Evolutionary conservation across 2,329 filamentous ascomycete species (phyloP).

Genomic region (Aspergillus fischeri): DNA sequence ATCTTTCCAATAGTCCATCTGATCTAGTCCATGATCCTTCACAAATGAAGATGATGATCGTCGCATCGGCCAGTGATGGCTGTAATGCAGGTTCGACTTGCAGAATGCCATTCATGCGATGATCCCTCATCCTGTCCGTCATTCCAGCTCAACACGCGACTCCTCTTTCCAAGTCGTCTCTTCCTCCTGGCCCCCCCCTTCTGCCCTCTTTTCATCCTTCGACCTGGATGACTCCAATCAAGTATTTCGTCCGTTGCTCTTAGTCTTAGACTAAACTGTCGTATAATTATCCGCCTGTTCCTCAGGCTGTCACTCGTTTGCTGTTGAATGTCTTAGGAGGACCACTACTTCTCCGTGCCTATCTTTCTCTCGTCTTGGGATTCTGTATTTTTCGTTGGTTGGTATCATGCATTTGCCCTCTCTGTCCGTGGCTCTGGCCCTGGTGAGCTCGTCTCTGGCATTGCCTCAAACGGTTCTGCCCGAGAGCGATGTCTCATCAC

Average conservation of each 20-base stretch:
- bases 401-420: slow-evolving; percentile 22
- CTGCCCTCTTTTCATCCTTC: slow-evolving; percentile 1
- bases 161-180: slow-evolving; percentile 2
- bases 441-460: slow-evolving; percentile 20
- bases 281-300: slow-evolving; percentile 2
- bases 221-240: neutral
- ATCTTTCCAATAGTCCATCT: neutral
- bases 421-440: slow-evolving; percentile 22
- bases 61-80: neutral
- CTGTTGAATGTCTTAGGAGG: neutral
- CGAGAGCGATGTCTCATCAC: slow-evolving; percentile 16
- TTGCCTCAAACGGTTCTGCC: slow-evolving; percentile 17
- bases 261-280: neutral
- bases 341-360: neutral
- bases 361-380: slow-evolving; percentile 1
- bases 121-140: neutral
- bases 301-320: slow-evolving; percentile 10
- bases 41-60: neutral
- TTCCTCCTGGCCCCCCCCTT: neutral
- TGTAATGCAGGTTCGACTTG: neutral
- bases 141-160: slow-evolving; percentile 1
- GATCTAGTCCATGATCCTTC: neutral
- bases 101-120: neutral
- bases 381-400: neutral
- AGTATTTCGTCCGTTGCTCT: neutral